Percentiles rank a stretch among this genome's conserved stretches.
These are phyloP conservation scores for Citrus mangshanensis DNA, from an alignment of 345 rosid genomes.

Conservation along the genomic window DNA sequence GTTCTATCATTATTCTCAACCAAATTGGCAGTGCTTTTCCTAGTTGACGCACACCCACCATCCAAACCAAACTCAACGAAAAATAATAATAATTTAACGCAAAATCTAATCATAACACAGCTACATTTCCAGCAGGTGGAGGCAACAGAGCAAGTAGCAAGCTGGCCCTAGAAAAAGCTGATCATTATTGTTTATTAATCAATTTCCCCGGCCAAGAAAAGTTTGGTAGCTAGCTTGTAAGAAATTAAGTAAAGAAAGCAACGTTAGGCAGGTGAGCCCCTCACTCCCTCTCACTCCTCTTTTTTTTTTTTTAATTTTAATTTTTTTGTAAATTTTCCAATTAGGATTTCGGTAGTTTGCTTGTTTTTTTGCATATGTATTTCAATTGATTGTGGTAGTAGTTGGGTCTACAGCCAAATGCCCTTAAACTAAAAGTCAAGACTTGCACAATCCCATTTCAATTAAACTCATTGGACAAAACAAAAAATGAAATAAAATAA, in stretches of 20 bases:
- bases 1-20: too few relatives aligned
- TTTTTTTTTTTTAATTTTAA: too few relatives aligned
- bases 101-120: too few relatives aligned
- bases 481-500: too few relatives aligned
- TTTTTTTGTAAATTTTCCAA: not conserved
- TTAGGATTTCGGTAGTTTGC: not conserved
- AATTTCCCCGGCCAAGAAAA: not conserved
- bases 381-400: not conserved
- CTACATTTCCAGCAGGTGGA: not conserved
- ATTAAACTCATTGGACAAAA: not conserved
- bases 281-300: too few relatives aligned
- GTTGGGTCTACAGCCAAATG: conserved; percentile 20
- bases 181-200: too few relatives aligned
- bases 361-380: not conserved
- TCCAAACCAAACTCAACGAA: too few relatives aligned
- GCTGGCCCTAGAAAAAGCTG: too few relatives aligned
- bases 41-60: too few relatives aligned
- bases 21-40: too few relatives aligned
- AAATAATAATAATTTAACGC: too few relatives aligned
- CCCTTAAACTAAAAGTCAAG: conserved; percentile 14
- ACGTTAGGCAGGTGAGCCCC: not conserved
- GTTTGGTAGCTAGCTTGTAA: not conserved
- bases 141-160: not conserved
- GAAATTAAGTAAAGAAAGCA: not conserved
- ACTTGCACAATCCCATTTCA: not conserved